A percentile compares a stretch with the other conserved stretches of the same genome.
Conservation (phyloP, 345 rosid genomes). For the Melaleuca alternifolia region DNA sequence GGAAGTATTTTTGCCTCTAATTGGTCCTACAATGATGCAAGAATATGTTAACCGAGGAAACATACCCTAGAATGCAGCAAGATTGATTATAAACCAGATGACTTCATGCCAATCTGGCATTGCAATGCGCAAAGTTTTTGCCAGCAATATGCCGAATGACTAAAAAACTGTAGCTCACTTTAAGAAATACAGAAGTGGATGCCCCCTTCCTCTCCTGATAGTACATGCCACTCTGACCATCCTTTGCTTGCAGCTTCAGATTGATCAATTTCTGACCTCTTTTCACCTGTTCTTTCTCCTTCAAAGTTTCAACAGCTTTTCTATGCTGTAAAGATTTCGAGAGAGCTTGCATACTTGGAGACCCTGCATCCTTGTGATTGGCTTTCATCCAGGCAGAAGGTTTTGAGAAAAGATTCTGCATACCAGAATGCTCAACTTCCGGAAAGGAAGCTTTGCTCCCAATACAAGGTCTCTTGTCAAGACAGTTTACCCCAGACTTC, state of each 20-base stretch:
- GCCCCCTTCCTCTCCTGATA: constrained; percentile 31
- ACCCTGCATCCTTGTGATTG: constrained; percentile 6
- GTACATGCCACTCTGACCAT: constrained; percentile 10
- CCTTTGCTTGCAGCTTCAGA: constrained; percentile 16
- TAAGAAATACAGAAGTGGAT: constrained; percentile 7
- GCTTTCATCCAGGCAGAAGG: constrained; percentile 14
- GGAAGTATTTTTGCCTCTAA: constrained; percentile 39
- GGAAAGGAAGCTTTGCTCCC: constrained; percentile 1
- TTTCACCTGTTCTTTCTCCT: constrained; percentile 23
- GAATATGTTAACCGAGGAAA: neutral
- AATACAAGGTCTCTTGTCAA: constrained; percentile 5
- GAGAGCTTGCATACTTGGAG: constrained; percentile 20
- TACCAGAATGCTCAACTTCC: constrained; percentile 4
- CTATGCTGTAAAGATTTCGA: constrained; percentile 16
- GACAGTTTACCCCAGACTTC: constrained; percentile 11
- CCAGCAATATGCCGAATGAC: neutral
- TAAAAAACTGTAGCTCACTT: constrained; percentile 17
- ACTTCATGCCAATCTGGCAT: neutral
- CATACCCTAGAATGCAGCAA: neutral
- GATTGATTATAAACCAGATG: neutral
- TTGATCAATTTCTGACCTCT: constrained; percentile 11
- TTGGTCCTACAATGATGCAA: constrained; percentile 34
- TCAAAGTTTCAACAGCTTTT: constrained; percentile 15
- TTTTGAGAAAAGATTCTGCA: constrained; percentile 12
- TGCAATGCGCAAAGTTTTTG: neutral